Conservation (phyloP, 1,139 yeast species). For the Lodderomyces jiufengensis region DNA sequence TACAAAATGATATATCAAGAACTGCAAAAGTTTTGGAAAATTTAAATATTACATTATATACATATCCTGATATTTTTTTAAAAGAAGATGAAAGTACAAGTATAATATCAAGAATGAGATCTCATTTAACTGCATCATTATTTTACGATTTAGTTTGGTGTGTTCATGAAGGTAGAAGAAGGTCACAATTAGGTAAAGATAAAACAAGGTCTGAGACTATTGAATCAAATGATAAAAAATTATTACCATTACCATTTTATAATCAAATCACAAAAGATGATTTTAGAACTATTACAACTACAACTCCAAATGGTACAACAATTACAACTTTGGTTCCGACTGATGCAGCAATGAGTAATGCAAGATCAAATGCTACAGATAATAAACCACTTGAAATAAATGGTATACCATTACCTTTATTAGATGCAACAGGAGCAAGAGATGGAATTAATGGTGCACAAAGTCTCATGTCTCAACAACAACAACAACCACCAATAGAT, state of each 20-base stretch:
- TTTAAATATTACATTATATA: slow-evolving; percentile 78
- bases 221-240: slow-evolving; percentile 21
- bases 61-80: slow-evolving; percentile 76
- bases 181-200: slow-evolving; percentile 52
- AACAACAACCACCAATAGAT: background rate
- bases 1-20: slow-evolving; percentile 86
- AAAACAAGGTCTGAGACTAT: slow-evolving; percentile 20
- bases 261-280: slow-evolving; percentile 91
- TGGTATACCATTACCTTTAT: slow-evolving; percentile 77
- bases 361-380: slow-evolving; percentile 56
- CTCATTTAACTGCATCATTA: slow-evolving; percentile 86
- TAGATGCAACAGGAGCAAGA: slow-evolving; percentile 65
- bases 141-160: slow-evolving; percentile 94
- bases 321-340: slow-evolving; percentile 88
- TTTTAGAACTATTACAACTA: slow-evolving; percentile 77
- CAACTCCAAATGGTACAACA: slow-evolving; percentile 92
- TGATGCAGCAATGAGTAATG: slow-evolving; percentile 63
- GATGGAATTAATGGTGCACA: slow-evolving; percentile 6
- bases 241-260: slow-evolving; percentile 85
- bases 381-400: slow-evolving; percentile 63
- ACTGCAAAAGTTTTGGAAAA: slow-evolving; percentile 93
- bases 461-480: slow-evolving; percentile 3
- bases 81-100: slow-evolving; percentile 41
- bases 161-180: slow-evolving; percentile 87
- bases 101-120: slow-evolving; percentile 82